Conservation (phyloP, 352 stramenopile genomes). For the Pythium plurisporium region DNA sequence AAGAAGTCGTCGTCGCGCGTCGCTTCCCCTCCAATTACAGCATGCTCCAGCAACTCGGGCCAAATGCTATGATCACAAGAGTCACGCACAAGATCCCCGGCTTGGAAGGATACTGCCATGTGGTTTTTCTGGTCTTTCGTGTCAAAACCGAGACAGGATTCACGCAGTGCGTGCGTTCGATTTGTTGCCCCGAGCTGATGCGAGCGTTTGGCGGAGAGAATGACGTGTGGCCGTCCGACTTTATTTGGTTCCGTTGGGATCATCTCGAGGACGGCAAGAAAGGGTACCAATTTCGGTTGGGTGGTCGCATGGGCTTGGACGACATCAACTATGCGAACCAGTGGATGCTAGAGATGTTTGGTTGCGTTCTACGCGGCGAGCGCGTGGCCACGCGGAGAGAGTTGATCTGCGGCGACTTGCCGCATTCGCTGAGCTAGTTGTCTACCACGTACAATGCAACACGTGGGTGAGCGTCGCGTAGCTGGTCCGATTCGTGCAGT, state of each 20-base stretch:
- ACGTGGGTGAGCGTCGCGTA: too few species aligned
- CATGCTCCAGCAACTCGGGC: neutral
- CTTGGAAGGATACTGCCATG: neutral
- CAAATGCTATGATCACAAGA: neutral
- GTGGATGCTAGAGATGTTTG: neutral
- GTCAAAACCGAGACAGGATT: too few species aligned
- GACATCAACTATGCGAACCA: neutral
- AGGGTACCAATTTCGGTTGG: neutral
- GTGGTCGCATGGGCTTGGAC: neutral
- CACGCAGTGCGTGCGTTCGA: neutral
- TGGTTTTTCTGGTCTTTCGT: neutral
- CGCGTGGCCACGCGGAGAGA: neutral
- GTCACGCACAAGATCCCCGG: neutral
- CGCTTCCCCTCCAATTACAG: neutral
- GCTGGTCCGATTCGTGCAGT: too few species aligned
- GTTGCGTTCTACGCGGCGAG: neutral
- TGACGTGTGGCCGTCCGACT: neutral
- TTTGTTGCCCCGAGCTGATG: neutral
- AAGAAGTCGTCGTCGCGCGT: neutral
- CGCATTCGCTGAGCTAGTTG: too few species aligned
- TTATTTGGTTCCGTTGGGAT: neutral
- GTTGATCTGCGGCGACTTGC: neutral
- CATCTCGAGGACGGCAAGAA: neutral
- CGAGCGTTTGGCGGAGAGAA: neutral
- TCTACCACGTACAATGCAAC: too few species aligned